Percentiles rank a stretch among this genome's conserved stretches.
Conservation (phyloP, 2,329 filamentous ascomycete genomes). For the Zymoseptoria tritici region DNA sequence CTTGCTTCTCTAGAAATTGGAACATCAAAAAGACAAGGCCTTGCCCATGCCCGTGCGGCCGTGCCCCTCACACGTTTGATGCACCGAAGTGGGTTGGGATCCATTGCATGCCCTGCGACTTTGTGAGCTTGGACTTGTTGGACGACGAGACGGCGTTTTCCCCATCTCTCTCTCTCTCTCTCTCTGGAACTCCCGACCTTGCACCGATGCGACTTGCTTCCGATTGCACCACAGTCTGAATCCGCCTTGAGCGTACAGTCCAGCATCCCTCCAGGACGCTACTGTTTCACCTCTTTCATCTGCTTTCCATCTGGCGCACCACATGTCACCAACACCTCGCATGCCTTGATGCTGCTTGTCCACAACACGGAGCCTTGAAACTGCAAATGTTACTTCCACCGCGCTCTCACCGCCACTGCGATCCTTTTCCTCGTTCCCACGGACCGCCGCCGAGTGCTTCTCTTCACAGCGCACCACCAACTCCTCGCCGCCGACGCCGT, state of each 20-base stretch:
- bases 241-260: not conserved
- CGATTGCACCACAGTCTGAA: not conserved
- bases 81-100: not conserved
- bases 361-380: not conserved
- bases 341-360: not conserved
- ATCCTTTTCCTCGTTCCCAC: slow-evolving; percentile 32
- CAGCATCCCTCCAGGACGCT: not conserved
- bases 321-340: not conserved
- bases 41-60: not conserved
- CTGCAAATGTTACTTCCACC: not conserved
- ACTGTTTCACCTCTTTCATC: not conserved
- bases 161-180: not conserved
- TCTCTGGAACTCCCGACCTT: not conserved
- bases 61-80: not conserved
- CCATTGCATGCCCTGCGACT: not conserved
- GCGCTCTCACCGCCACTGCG: slow-evolving; percentile 30
- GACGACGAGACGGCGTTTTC: no score
- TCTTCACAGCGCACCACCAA: not conserved
- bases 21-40: not conserved
- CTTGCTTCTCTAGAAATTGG: no score
- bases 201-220: not conserved
- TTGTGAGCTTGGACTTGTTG: not conserved
- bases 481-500: not conserved
- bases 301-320: not conserved
- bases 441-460: not conserved